Base-by-base conservation (phyloP, 306 rosid genomes). In the Trifolium dubium region DNA sequence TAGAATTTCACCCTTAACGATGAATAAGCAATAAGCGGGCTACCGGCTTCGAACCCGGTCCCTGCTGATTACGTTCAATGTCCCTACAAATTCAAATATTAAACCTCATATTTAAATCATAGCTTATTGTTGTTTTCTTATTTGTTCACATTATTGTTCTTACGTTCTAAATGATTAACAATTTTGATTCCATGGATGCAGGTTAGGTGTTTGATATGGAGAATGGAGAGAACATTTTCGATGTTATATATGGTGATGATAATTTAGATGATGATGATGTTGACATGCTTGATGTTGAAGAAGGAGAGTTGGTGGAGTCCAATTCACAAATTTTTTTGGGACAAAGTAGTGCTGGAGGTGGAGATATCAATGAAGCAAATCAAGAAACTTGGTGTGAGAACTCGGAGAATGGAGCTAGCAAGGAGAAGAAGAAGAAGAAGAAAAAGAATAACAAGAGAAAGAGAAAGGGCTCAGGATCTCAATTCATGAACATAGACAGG, bases 261-360 rank as follows among this genome's bases (percentile, higher is more conserved):
- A 59, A 60, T 31, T 50, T 83, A 8, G 88, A 82, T n/a, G 72
- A 67, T n/a, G 72, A 67, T n/a, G 73, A 47, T 73, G 93, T 91
- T 71, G 97, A 91, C 64, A 93, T 93, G 98, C 14, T 82, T 13
- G 98, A 93, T 82, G 79, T 89, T 28, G 98, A 93, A 76, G 98
- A 88, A 83, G 97, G 98, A 29, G 98, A 91, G 77, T 58, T 93
- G 31, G 82, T 91, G 77, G 90, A 87, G 17, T 66, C 58, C 12
- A 62, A 67, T 67, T 72, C 79, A 3, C 68, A 19, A 3, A 66
- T 58, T 51, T 79, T 46, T 68, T 46, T 29, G 65, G 88, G 37
- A 51, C 79, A 70, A 60, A 72, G 72, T 76, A 47, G 41, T 73
- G 70, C 14, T 1, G 73, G 69, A 59, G 86, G 81, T 1, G 73